phyloP scores from a whole-genome alignment of 805 yeast species.

The Vanderwaltozyma polyspora region DNA sequence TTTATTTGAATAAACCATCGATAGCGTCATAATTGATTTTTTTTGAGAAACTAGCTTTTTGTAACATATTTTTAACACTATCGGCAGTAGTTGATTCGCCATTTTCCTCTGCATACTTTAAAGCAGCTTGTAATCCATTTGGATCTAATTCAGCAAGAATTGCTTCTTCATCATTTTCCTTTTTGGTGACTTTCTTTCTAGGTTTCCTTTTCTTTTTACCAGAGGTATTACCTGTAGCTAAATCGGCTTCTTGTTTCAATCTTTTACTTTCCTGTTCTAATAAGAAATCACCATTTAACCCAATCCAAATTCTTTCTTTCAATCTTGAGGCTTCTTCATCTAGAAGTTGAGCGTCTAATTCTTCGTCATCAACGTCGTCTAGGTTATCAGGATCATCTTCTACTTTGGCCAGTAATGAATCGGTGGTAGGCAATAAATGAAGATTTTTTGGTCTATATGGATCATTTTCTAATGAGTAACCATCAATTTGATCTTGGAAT shows the following conservation, averaged over 20 bases:
- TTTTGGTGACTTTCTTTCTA: constrained; percentile 17
- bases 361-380: constrained; percentile 78
- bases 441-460: constrained; percentile 45
- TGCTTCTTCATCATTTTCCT: constrained; percentile 3
- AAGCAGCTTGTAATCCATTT: constrained; percentile 30
- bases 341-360: constrained; percentile 49
- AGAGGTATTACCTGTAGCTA: constrained; percentile 63
- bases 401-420: constrained; percentile 39
- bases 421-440: constrained; percentile 46
- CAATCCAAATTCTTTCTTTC: constrained; percentile 84
- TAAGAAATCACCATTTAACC: constrained; percentile 75
- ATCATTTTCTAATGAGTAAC: constrained; percentile 29
- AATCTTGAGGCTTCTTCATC: constrained; percentile 56
- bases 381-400: constrained; percentile 51
- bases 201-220: constrained; percentile 36
- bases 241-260: constrained; percentile 77
- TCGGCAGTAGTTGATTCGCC: constrained; percentile 53
- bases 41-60: constrained; percentile 67
- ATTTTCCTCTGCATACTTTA: constrained; percentile 28
- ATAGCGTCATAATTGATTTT: constrained; percentile 85
- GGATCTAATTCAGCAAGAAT: constrained; percentile 14
- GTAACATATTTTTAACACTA: constrained; percentile 65
- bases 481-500: constrained; percentile 26
- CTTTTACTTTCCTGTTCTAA: constrained; percentile 77
- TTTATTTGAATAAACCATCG: constrained; percentile 35